A percentile compares a stretch with the other conserved stretches of the same genome.
phyloP scores from a whole-genome alignment of 768 basidiomycete genomes.

The Hygrophorus russula region DNA sequence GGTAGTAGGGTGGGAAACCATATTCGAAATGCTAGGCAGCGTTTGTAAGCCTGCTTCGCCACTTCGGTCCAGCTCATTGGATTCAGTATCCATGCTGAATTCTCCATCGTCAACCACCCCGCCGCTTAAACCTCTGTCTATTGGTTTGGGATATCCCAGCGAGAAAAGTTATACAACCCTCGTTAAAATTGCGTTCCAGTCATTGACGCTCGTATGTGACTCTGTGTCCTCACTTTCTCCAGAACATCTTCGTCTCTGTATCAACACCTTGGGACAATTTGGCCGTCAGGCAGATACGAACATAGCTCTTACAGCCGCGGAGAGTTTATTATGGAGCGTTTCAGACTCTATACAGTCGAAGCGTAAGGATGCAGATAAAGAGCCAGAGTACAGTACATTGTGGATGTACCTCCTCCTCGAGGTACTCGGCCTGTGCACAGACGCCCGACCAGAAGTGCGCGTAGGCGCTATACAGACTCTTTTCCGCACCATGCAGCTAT shows the following conservation, averaged over 20 bases:
- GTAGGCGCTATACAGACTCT: slow-evolving; percentile 92
- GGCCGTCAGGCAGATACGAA: slow-evolving; percentile 92
- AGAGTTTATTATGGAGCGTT: slow-evolving; percentile 89
- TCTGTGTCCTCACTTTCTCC: slow-evolving; percentile 74
- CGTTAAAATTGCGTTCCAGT: slow-evolving; percentile 91
- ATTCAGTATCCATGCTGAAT: slow-evolving; percentile 28
- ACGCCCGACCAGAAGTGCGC: slow-evolving; percentile 77
- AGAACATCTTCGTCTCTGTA: slow-evolving; percentile 77
- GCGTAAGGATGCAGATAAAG: slow-evolving; percentile 48
- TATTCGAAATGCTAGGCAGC: slow-evolving; percentile 86
- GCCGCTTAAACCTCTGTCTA: slow-evolving; percentile 27
- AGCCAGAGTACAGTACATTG: slow-evolving; percentile 70
- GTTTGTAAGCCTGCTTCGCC: slow-evolving; percentile 57
- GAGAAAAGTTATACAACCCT: slow-evolving; percentile 66
- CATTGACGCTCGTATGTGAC: slow-evolving; percentile 89
- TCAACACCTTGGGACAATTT: slow-evolving; percentile 84
- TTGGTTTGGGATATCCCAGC: slow-evolving; percentile 43
- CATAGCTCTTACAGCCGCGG: slow-evolving; percentile 88
- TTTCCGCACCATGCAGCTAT: slow-evolving; percentile 88
- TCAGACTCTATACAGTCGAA: slow-evolving; percentile 91
- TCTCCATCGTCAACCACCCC: slow-evolving; percentile 27
- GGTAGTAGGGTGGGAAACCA: slow-evolving; percentile 85
- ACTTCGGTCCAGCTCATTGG: slow-evolving; percentile 23
- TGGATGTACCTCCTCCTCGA: slow-evolving; percentile 91
- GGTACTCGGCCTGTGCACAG: slow-evolving; percentile 73